These are phyloP conservation scores for Marsdenia floribunda DNA, from an alignment of 257 asterid genomes.

Conservation along the genomic window DNA sequence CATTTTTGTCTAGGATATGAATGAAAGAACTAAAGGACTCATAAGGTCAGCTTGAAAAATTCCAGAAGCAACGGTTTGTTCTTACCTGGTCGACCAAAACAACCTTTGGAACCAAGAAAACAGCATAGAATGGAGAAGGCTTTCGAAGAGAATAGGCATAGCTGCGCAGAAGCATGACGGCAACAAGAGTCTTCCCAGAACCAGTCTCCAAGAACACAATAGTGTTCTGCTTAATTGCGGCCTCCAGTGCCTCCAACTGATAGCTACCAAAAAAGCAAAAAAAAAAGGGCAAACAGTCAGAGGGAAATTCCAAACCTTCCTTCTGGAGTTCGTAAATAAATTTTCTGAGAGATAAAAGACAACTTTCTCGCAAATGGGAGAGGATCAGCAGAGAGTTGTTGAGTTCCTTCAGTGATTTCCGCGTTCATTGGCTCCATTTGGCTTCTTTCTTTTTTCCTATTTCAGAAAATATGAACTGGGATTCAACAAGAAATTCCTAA, in stretches of 20 bases:
- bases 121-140: slow-evolving; percentile 55
- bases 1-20: not conserved
- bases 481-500: not conserved
- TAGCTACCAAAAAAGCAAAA: slow-evolving; percentile 39
- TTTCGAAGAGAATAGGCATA: slow-evolving; percentile 50
- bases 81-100: slow-evolving; percentile 67
- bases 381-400: slow-evolving; percentile 31
- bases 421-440: slow-evolving; percentile 18
- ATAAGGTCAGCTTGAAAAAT: not conserved
- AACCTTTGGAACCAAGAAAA: slow-evolving; percentile 81
- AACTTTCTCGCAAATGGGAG: slow-evolving; percentile 57
- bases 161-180: slow-evolving; percentile 79
- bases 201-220: slow-evolving; percentile 80
- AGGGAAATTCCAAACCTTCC: too few relatives aligned
- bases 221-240: slow-evolving; percentile 60
- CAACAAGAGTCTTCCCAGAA: slow-evolving; percentile 73
- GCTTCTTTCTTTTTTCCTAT: slow-evolving; percentile 18
- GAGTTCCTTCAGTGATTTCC: slow-evolving; percentile 25
- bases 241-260: slow-evolving; percentile 77
- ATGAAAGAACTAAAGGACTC: not conserved
- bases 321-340: not conserved
- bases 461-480: not conserved
- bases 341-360: not conserved
- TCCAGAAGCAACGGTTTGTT: not conserved
- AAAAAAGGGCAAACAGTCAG: not conserved